Base-by-base conservation (phyloP, 2,329 filamentous ascomycete genomes). In the Diaporthe citrichinensis region DNA sequence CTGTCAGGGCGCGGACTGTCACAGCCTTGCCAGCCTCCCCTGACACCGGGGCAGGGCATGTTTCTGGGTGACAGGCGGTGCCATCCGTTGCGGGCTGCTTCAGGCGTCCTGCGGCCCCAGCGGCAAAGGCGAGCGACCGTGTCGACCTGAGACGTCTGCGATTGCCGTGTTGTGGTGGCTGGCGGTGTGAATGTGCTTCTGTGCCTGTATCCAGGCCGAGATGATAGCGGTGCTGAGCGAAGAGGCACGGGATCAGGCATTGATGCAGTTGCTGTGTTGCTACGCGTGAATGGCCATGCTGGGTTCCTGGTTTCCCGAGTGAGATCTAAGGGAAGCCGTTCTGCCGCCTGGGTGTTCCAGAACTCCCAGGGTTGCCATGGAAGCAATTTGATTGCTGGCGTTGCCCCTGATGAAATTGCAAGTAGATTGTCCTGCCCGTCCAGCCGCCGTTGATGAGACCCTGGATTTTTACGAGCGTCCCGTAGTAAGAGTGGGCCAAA, bases 351-450 rank as follows among this genome's bases (percentile, higher is more conserved):
- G 28, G 46, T 44, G 73, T 73, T 73, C 72, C 67, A 72, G 58
- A 73, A 67, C 49, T 17, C 41, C 59, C 61, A 67, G 68, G 68
- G 69, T 76, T 71, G 75, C 73, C 55, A 65, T 57, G 46, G 68
- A 75, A 73, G 73, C 73, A 75, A 73, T 76, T 51, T 76, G 69
- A 67, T 71, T 68, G 59, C 59, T 74, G 73, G 73, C 36, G 58
- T 57, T 65, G 73, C 68, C 61, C 51, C 39, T 73, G 68, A 59
- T 39, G 69, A 76, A 73, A 76, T 76, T 76, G 69, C 75, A 62
- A 67, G 31, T 53, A 58, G 71, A 67, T 51, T 53, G 58, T 55
- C 46, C 71, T 61, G 59, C 31, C 58, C 71, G 58, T 62, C 71
- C n/a, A 62, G 71, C 58, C 71, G 71, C 46, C 46, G 71, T 65